phyloP scores from a whole-genome alignment of 352 stramenopile species.

The Saprolegnia diclina region DNA sequence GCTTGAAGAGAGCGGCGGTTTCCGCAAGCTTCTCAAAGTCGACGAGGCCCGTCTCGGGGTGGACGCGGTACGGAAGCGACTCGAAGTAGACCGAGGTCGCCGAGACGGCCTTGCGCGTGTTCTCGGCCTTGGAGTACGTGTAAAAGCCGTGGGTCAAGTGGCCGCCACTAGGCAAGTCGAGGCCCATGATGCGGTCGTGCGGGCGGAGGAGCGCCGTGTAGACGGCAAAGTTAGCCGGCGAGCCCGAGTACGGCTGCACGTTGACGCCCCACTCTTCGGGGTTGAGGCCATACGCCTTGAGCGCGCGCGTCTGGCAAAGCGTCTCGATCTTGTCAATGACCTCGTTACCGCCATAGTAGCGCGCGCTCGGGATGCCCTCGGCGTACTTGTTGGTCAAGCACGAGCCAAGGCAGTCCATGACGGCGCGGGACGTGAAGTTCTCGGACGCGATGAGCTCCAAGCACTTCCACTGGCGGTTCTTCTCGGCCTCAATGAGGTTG shows the following conservation, averaged over 20 bases:
- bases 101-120: constrained; percentile 95
- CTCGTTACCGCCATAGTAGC: constrained; percentile 99
- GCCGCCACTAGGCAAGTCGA: constrained; percentile 97
- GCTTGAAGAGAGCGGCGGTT: constrained; percentile 95
- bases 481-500: constrained; percentile 98
- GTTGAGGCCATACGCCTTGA: constrained; percentile 93
- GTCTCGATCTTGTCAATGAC: constrained; percentile 96
- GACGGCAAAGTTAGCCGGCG: constrained; percentile 98
- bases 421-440: constrained; percentile 98
- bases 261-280: constrained; percentile 96
- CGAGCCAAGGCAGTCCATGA: constrained; percentile 98
- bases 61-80: constrained; percentile 96
- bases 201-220: constrained; percentile 97
- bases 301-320: constrained; percentile 91
- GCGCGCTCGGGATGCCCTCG: constrained; percentile 91
- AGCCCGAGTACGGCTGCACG: constrained; percentile 97
- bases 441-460: constrained; percentile 99
- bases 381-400: constrained; percentile 99
- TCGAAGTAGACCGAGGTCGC: constrained; percentile 99
- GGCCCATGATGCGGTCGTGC: constrained; percentile 99
- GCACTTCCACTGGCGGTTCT: constrained; percentile 96
- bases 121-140: constrained; percentile 96
- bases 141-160: constrained; percentile 99
- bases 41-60: constrained; percentile 92
- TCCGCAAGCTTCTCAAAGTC: constrained; percentile 96